A percentile compares a stretch with the other conserved stretches of the same genome.
Conservation (phyloP, 2,329 filamentous ascomycete genomes). For the Ceratocystis cubensis region DNA sequence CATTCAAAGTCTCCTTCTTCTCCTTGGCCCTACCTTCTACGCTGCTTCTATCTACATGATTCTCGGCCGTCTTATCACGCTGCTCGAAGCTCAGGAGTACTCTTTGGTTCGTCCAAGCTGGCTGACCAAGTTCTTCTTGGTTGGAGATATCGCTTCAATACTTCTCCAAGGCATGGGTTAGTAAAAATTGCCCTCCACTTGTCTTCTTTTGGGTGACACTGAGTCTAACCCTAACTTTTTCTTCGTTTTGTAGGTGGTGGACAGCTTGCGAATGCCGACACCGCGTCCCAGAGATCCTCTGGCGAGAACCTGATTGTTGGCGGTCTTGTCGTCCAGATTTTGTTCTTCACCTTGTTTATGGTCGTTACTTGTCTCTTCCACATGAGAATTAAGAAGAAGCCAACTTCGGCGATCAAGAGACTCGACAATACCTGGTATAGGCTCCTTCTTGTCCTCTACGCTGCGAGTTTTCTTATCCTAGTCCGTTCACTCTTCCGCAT, state of each 20-base stretch:
- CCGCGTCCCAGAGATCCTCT: slow-evolving; percentile 15
- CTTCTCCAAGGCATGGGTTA: not conserved
- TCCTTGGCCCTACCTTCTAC: slow-evolving; percentile 38
- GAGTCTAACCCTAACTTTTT: slow-evolving; percentile 30
- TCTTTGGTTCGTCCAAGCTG: slow-evolving; percentile 29
- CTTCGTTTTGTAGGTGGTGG: slow-evolving; percentile 40
- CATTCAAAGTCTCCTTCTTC: slow-evolving; percentile 33
- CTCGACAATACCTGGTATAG: slow-evolving; percentile 25
- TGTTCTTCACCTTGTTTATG: slow-evolving; percentile 42
- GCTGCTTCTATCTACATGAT: slow-evolving; percentile 42
- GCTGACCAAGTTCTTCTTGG: slow-evolving; percentile 44
- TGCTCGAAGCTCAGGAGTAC: slow-evolving; percentile 29
- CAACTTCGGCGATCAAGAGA: slow-evolving; percentile 22
- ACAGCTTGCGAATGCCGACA: slow-evolving; percentile 23
- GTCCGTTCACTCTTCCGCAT: slow-evolving; percentile 37
- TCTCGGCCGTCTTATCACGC: slow-evolving; percentile 34
- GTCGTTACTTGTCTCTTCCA: slow-evolving; percentile 36
- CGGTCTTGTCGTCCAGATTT: slow-evolving; percentile 42
- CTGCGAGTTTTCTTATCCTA: slow-evolving; percentile 32
- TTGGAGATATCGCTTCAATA: slow-evolving; percentile 36
- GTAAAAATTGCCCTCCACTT: not conserved
- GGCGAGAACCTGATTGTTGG: slow-evolving; percentile 38
- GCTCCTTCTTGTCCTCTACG: slow-evolving; percentile 28
- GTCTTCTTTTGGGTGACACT: not conserved
- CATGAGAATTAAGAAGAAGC: slow-evolving; percentile 21